Evolutionary conservation across 768 basidiomycete species (phyloP).

Genomic region (Serendipita sp.): DNA sequence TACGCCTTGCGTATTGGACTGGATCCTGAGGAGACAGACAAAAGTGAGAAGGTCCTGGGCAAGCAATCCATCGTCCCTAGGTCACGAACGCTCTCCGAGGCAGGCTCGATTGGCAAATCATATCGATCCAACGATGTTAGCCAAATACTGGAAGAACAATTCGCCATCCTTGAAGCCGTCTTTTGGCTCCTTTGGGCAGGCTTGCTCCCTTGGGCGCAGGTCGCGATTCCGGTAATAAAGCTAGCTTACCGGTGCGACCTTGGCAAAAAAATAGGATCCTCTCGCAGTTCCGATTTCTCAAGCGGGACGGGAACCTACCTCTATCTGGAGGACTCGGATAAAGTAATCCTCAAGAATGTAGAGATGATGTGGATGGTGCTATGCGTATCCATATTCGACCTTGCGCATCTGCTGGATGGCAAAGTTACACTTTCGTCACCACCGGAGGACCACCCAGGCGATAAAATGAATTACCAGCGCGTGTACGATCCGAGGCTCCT

Average conservation of each 20-base stretch:
- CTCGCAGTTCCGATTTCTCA: slow-evolving; percentile 24
- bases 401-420: slow-evolving; percentile 42
- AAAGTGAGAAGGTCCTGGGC: slow-evolving; percentile 32
- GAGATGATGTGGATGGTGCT: slow-evolving; percentile 65
- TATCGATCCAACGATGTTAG: not conserved
- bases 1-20: slow-evolving; percentile 26
- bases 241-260: slow-evolving; percentile 47
- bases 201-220: slow-evolving; percentile 42
- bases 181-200: slow-evolving; percentile 82
- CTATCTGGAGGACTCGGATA: slow-evolving; percentile 59
- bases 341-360: slow-evolving; percentile 45
- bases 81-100: slow-evolving; percentile 11
- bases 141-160: slow-evolving; percentile 35
- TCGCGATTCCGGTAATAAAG: slow-evolving; percentile 47
- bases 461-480: slow-evolving; percentile 34
- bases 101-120: slow-evolving; percentile 12
- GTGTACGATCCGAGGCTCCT: slow-evolving; percentile 33
- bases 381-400: slow-evolving; percentile 60
- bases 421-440: slow-evolving; percentile 27
- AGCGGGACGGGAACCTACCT: slow-evolving; percentile 44
- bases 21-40: slow-evolving; percentile 6
- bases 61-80: not conserved
- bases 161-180: slow-evolving; percentile 65
- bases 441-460: slow-evolving; percentile 27
- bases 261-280: not conserved